Conservation (phyloP, 75 land plant species). For the Isoetes taiwanensis region DNA sequence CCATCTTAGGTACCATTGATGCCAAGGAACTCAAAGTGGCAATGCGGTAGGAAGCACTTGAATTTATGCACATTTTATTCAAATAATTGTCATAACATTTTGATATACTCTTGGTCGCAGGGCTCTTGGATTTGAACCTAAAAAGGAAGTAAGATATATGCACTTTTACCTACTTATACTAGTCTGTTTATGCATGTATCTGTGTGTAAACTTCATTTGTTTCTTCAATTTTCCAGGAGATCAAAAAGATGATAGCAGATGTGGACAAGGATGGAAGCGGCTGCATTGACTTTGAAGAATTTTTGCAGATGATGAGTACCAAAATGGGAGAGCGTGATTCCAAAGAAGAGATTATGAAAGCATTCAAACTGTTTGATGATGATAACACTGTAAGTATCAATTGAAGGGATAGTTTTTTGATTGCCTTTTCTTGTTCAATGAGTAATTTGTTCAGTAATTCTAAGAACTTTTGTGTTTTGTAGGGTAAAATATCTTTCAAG, state of each 20-base stretch:
- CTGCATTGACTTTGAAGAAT: conserved; percentile 78
- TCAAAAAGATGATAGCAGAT: conserved; percentile 67
- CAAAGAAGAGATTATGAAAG: conserved; percentile 74
- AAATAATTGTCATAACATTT: neutral
- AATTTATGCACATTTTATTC: neutral
- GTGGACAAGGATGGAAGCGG: conserved; percentile 79
- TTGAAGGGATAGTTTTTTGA: neutral
- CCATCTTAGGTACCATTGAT: conserved; percentile 74
- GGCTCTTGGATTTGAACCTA: conserved; percentile 95
- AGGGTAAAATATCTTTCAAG: conserved; percentile 84
- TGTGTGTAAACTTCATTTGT: no score
- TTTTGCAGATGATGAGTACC: conserved; percentile 87
- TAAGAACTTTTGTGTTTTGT: no score
- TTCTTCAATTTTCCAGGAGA: conserved; percentile 59
- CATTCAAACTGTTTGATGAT: conserved; percentile 67
- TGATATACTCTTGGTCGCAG: conserved; percentile 26
- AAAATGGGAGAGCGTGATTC: conserved; percentile 95
- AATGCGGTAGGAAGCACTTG: conserved; percentile 61
- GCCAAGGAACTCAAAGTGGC: conserved; percentile 93
- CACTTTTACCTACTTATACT: neutral
- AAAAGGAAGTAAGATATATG: conserved; percentile 55
- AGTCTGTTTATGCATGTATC: neutral
- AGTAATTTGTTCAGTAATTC: no score
- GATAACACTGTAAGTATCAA: conserved; percentile 53
- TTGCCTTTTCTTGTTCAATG: neutral